These are phyloP conservation scores for Fusarium verticillioides DNA, from an alignment of 2,329 filamentous ascomycete species.

Conservation along the genomic window DNA sequence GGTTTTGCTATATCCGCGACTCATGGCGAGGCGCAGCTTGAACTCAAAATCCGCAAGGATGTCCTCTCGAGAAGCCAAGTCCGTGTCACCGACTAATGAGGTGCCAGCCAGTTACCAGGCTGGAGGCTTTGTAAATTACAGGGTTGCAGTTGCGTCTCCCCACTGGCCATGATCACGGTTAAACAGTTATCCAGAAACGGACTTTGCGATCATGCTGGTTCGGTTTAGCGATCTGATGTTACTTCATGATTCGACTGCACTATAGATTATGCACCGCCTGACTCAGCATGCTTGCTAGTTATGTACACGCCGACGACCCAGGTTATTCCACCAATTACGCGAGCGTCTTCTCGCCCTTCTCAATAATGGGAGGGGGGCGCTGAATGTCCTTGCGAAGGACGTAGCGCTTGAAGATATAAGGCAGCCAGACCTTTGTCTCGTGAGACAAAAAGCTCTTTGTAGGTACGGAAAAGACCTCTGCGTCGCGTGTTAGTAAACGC, in stretches of 20 bases:
- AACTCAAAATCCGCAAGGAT: background rate
- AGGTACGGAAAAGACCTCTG: conserved; percentile 59
- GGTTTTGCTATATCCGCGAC: background rate
- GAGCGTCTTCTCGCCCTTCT: conserved; percentile 17
- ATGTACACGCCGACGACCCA: background rate
- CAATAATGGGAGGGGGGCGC: conserved; percentile 10
- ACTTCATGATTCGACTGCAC: background rate
- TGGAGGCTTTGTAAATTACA: too few species aligned
- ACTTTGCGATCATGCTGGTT: background rate
- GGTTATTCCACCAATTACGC: background rate
- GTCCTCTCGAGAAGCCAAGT: background rate
- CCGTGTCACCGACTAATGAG: too few species aligned
- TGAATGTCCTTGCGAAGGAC: conserved; percentile 3
- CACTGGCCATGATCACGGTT: background rate
- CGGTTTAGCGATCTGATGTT: background rate
- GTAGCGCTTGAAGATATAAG: conserved; percentile 39
- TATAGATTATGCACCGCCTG: background rate
- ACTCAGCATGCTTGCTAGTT: background rate
- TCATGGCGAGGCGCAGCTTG: background rate
- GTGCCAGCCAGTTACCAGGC: too few species aligned
- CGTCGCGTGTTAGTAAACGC: background rate
- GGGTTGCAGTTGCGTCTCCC: too few species aligned
- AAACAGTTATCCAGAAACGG: too few species aligned
- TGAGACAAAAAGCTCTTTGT: conserved; percentile 55
- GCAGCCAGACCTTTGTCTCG: conserved; percentile 31